A percentile compares a stretch with the other conserved stretches of the same genome.
Conservation (phyloP, 2,329 filamentous ascomycete species). For the Trichoderma oligosporum region DNA sequence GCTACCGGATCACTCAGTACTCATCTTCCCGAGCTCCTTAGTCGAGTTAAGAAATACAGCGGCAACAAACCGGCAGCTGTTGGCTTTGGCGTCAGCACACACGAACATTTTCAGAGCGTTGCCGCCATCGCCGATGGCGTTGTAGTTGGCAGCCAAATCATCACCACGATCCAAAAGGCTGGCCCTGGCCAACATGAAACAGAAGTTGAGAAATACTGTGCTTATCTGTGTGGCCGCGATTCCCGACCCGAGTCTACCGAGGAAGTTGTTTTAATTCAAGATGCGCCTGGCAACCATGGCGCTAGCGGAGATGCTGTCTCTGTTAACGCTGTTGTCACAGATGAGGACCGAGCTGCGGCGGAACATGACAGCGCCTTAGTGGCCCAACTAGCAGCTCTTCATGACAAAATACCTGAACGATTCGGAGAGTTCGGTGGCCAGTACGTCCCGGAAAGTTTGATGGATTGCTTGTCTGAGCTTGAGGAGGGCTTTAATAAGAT, state of each 20-base stretch:
- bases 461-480: constrained; percentile 91
- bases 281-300: constrained; percentile 52
- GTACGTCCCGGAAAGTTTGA: constrained; percentile 94
- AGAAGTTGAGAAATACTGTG: constrained; percentile 82
- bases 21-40: constrained; percentile 75
- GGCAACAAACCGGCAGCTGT: constrained; percentile 87
- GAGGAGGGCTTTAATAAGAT: constrained; percentile 88
- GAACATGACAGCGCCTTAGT: constrained; percentile 58
- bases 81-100: constrained; percentile 93
- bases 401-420: constrained; percentile 73
- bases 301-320: constrained; percentile 43
- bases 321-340: constrained; percentile 58
- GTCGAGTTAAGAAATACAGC: constrained; percentile 86
- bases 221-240: constrained; percentile 56
- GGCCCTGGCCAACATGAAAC: constrained; percentile 44
- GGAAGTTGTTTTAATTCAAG: constrained; percentile 68
- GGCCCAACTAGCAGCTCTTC: constrained; percentile 81
- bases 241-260: constrained; percentile 45
- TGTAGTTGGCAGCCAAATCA: constrained; percentile 93
- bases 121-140: constrained; percentile 85
- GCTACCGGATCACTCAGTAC: constrained; percentile 78
- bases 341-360: constrained; percentile 62
- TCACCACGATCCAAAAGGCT: constrained; percentile 62
- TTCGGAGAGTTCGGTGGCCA: constrained; percentile 97
- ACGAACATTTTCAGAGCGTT: constrained; percentile 87